phyloP scores from a whole-genome alignment of 495 filamentous ascomycete genomes.

The Parathielavia hyrcaniae region DNA sequence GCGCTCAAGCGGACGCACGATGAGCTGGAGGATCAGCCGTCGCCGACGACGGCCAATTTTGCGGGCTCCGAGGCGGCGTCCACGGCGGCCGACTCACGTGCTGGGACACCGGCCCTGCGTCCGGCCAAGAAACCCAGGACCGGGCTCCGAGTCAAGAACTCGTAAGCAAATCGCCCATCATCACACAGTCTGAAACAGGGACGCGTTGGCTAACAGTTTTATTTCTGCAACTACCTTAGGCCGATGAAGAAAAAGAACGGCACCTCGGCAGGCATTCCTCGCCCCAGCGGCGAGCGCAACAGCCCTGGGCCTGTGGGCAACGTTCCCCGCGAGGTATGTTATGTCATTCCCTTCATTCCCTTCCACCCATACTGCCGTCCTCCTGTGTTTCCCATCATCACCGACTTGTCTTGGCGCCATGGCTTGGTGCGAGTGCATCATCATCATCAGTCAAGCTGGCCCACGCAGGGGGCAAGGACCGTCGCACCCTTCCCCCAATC shows the following conservation, averaged over 20 bases:
- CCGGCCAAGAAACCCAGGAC: conserved; percentile 51
- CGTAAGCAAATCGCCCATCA: conserved; percentile 49
- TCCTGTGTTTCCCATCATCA: conserved; percentile 4
- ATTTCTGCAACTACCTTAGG: conserved; percentile 28
- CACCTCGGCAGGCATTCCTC: conserved; percentile 47
- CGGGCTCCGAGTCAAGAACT: conserved; percentile 59
- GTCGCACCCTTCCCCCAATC: neutral
- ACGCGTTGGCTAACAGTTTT: conserved; percentile 5
- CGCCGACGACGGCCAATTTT: conserved; percentile 42
- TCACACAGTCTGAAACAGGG: neutral
- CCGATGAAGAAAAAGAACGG: conserved; percentile 52
- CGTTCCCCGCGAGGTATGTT: conserved; percentile 41
- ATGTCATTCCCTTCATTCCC: conserved; percentile 13
- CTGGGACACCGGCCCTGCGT: conserved; percentile 49
- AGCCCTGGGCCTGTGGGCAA: conserved; percentile 44
- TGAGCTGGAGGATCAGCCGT: conserved; percentile 41
- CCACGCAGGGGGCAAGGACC: neutral
- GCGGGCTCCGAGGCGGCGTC: conserved; percentile 35
- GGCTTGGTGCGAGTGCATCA: conserved; percentile 14
- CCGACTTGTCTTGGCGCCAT: neutral
- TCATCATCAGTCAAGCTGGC: neutral
- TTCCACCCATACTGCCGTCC: conserved; percentile 1
- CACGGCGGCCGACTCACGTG: conserved; percentile 47
- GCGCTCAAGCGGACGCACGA: conserved; percentile 44
- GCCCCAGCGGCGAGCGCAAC: conserved; percentile 45